Conservation (phyloP, 2,329 filamentous ascomycete species). For the Aspergillus neotritici region DNA sequence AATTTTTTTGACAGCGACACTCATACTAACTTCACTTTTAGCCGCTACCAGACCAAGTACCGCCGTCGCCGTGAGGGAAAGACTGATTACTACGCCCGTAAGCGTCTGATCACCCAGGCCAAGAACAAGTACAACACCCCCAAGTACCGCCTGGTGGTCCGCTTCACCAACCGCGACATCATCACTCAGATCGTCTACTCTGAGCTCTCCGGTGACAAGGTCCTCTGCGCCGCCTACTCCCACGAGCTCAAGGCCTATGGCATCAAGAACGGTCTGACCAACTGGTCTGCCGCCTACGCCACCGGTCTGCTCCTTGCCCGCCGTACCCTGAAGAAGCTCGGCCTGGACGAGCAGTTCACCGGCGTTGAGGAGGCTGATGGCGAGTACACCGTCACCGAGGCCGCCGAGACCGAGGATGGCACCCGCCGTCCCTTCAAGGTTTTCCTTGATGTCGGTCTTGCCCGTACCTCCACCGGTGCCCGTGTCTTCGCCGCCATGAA, state of each 20-base stretch:
- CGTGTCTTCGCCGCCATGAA: slow-evolving; percentile 99
- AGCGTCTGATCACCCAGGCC: slow-evolving; percentile 98
- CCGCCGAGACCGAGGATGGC: slow-evolving; percentile 80
- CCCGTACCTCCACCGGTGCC: slow-evolving; percentile 95
- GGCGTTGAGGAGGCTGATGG: slow-evolving; percentile 97
- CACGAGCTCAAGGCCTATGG: slow-evolving; percentile 98
- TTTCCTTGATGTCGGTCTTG: slow-evolving; percentile 95
- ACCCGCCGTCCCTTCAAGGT: slow-evolving; percentile 96
- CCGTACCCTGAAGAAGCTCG: slow-evolving; percentile 94
- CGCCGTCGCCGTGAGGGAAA: slow-evolving; percentile 92
- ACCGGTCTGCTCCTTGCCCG: slow-evolving; percentile 96
- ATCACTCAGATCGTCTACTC: slow-evolving; percentile 95
- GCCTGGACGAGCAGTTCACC: slow-evolving; percentile 83
- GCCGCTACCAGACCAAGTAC: slow-evolving; percentile 99
- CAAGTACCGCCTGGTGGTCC: slow-evolving; percentile 99
- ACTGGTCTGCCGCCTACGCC: slow-evolving; percentile 97
- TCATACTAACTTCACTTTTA: slow-evolving; percentile 38
- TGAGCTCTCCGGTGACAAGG: slow-evolving; percentile 96
- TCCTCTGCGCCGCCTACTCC: slow-evolving; percentile 84
- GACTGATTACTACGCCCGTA: slow-evolving; percentile 99
- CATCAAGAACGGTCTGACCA: slow-evolving; percentile 97
- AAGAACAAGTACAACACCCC: slow-evolving; percentile 99
- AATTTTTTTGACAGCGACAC: background rate
- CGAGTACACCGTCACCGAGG: slow-evolving; percentile 94
- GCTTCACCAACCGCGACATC: slow-evolving; percentile 99